Conservation (phyloP, 371 early-diverging fungal species). For the Mortierella sp. region DNA sequence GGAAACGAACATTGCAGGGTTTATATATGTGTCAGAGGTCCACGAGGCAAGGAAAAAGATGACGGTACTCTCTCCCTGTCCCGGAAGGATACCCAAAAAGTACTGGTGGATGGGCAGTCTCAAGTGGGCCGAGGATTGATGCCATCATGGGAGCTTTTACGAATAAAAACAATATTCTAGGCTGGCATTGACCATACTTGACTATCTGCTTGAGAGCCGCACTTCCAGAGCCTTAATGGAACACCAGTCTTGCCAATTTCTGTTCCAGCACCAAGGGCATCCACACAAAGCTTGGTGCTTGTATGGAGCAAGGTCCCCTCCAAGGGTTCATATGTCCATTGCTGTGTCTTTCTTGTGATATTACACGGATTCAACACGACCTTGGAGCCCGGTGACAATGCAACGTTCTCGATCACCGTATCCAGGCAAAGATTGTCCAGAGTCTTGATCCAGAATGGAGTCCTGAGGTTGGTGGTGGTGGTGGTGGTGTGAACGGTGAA, state of each 20-base stretch:
- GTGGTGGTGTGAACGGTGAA: slow-evolving; percentile 6
- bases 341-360: slow-evolving; percentile 27
- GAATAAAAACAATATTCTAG: not conserved
- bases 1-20: slow-evolving; percentile 83
- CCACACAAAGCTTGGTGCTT: slow-evolving; percentile 29
- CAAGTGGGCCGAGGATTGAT: slow-evolving; percentile 84
- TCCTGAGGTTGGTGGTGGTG: slow-evolving; percentile 5
- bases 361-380: slow-evolving; percentile 39
- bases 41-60: slow-evolving; percentile 82
- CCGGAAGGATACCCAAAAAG: slow-evolving; percentile 86
- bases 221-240: slow-evolving; percentile 26
- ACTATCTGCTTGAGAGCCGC: slow-evolving; percentile 29
- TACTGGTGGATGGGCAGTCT: slow-evolving; percentile 85
- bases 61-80: slow-evolving; percentile 87
- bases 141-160: too few relatives aligned
- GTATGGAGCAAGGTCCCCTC: slow-evolving; percentile 34
- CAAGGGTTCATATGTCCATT: slow-evolving; percentile 44
- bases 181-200: slow-evolving; percentile 51
- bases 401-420: slow-evolving; percentile 1
- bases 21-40: slow-evolving; percentile 90
- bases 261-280: slow-evolving; percentile 19
- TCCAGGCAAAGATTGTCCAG: slow-evolving; percentile 35
- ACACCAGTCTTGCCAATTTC: not conserved
- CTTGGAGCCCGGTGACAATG: slow-evolving; percentile 5
- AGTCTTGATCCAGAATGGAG: slow-evolving; percentile 36